Evolutionary conservation across 1,284 basidiomycete genomes (phyloP).

Genomic region (Marasmius tenuissimus): DNA sequence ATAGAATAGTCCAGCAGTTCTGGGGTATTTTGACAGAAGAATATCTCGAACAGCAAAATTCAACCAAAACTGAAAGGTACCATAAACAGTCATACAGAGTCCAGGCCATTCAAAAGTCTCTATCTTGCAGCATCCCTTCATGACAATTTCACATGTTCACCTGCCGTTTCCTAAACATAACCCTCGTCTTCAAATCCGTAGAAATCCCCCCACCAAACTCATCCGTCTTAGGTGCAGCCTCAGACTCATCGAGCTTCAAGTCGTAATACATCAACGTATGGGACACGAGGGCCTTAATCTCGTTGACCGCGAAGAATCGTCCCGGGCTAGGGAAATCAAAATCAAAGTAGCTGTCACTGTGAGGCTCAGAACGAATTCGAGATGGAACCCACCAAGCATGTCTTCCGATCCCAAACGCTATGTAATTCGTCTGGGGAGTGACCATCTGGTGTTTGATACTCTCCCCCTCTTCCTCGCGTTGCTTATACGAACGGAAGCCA

Average conservation of each 20-base stretch:
- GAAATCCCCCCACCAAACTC: conserved; percentile 1
- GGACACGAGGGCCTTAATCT: conserved; percentile 8
- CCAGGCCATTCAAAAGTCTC: too few relatives aligned
- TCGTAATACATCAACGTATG: conserved; percentile 10
- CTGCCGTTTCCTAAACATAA: not conserved
- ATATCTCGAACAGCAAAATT: too few relatives aligned
- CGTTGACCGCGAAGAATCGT: conserved; percentile 13
- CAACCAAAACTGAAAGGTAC: too few relatives aligned
- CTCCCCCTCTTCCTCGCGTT: conserved; percentile 14
- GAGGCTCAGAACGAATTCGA: not conserved
- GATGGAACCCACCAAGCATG: conserved; percentile 24
- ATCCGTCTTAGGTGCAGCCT: not conserved
- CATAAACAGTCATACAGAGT: too few relatives aligned
- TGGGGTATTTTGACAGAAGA: too few relatives aligned
- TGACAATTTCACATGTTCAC: not conserved
- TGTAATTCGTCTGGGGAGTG: conserved; percentile 22
- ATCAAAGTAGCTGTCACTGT: not conserved
- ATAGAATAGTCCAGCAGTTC: too few relatives aligned
- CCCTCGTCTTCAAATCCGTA: not conserved
- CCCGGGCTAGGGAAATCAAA: conserved; percentile 4
- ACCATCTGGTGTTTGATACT: conserved; percentile 19
- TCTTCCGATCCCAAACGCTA: conserved; percentile 30
- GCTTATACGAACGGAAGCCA: conserved; percentile 20
- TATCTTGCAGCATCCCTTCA: too few relatives aligned
- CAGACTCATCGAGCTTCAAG: conserved; percentile 5